Evolutionary conservation across 1,284 basidiomycete species (phyloP), one percentile per base, ranked within the genome.

Genomic region (Austropuccinia psidii): DNA sequence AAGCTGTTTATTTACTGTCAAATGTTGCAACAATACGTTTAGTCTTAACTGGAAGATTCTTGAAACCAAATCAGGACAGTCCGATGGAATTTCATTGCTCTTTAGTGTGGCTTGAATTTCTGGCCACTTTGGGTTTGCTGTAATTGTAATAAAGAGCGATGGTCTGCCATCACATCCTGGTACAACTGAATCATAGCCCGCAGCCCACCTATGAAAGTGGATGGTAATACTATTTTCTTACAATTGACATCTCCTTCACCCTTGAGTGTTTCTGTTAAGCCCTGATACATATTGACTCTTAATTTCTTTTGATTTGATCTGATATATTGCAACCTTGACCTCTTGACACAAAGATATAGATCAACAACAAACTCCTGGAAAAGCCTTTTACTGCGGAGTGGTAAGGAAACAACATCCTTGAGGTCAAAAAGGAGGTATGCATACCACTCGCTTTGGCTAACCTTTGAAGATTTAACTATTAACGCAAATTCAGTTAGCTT

Each of bases 311-410:
- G 84, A 75, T 86, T 81, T 1, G 67, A 39, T 3, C 73, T 76
- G 5, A 80, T 33, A 73, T 75, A 78, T 13, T 61, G 1, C 0
- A 83, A 76, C 1, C 77, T 62, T 29, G 74, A 33, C 49, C 80
- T 77, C 41, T 82, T 80, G 13, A 77, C 62, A 9, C 72, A 75
- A 0, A 80, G 79, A 80, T 80, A 82, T n/a, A 76, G 74, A 75
- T 82, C 81, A 0, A 80, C 79, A 58, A 81, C 65, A 65, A 81
- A 83, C 19, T 83, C 81, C 50, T 83, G 82, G 41, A 85, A 82
- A 0, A 85, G 78, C 0, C 79, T 45, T 15, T 45, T 15, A 2
- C 60, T 27, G 31, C 31, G 4, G 8, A 29, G 41, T 15, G 24
- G n/a, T 21, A 43, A 21, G 35, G 62, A 66, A 27, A 62, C 41